phyloP scores from a whole-genome alignment of 2,329 filamentous ascomycete genomes.

The Chrysoporthe deuterocubensis region DNA sequence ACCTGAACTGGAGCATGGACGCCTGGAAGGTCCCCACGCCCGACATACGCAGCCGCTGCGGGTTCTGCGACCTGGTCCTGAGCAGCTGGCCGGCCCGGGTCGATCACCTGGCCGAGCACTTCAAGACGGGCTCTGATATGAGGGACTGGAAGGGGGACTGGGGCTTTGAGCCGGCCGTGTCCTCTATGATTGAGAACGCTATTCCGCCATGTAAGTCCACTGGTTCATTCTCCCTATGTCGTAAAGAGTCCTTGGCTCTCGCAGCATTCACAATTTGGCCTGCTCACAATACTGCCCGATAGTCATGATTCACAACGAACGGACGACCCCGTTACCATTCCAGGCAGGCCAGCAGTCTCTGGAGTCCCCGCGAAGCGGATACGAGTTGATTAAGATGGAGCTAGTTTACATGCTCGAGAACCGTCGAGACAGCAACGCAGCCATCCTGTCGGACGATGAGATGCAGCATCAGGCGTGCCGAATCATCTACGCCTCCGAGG shows the following conservation, averaged over 20 bases:
- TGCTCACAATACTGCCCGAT: conserved; percentile 27
- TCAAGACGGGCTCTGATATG: conserved; percentile 69
- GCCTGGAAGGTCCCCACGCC: conserved; percentile 64
- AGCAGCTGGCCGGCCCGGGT: conserved; percentile 64
- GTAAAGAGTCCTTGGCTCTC: conserved; percentile 31
- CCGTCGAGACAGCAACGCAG: conserved; percentile 46
- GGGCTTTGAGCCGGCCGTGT: conserved; percentile 66
- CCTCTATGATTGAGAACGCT: conserved; percentile 68
- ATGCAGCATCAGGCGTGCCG: conserved; percentile 63
- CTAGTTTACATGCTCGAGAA: conserved; percentile 56
- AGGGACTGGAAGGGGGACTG: conserved; percentile 72
- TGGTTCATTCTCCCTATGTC: conserved; percentile 39
- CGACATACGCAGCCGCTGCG: conserved; percentile 65
- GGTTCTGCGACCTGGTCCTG: conserved; percentile 67
- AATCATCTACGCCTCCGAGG: conserved; percentile 60
- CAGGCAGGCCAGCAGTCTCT: conserved; percentile 49
- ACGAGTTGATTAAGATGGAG: conserved; percentile 64
- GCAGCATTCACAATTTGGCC: background rate
- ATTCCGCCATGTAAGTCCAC: conserved; percentile 64
- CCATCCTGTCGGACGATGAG: conserved; percentile 53
- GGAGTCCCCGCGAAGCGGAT: conserved; percentile 59
- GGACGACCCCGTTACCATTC: conserved; percentile 60
- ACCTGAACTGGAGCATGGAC: conserved; percentile 66
- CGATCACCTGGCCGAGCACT: conserved; percentile 70
- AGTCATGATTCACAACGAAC: conserved; percentile 69